Conservation (phyloP, 2,329 filamentous ascomycete species). For the Sordariomycetes sp. region DNA sequence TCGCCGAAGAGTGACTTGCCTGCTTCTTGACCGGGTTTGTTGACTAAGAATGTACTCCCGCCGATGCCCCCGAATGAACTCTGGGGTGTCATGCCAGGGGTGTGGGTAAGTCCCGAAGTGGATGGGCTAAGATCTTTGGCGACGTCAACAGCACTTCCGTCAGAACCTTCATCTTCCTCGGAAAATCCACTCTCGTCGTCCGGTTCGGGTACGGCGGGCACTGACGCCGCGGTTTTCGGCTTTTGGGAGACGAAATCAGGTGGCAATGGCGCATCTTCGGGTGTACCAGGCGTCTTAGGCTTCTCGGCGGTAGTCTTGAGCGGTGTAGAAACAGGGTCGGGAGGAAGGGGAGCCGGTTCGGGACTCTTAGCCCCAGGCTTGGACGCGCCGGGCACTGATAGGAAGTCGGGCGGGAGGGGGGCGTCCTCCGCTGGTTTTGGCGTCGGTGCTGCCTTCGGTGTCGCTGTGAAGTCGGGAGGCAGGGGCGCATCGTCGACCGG, state of each 20-base stretch:
- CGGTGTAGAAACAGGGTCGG: constrained; percentile 23
- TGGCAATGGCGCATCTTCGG: constrained; percentile 27
- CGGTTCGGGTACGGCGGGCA: constrained; percentile 24
- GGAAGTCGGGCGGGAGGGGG: constrained; percentile 21
- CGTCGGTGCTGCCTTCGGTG: constrained; percentile 13
- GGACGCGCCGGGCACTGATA: constrained; percentile 8
- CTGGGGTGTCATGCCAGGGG: constrained; percentile 30
- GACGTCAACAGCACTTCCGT: constrained; percentile 55
- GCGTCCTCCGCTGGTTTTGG: constrained; percentile 13
- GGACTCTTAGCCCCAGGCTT: constrained; percentile 11
- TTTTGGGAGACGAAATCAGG: constrained; percentile 20
- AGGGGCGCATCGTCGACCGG: constrained; percentile 14
- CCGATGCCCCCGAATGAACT: constrained; percentile 41
- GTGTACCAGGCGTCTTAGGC: constrained; percentile 12
- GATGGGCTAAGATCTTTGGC: constrained; percentile 51
- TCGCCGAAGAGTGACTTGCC: constrained; percentile 27
- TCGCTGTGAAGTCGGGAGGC: constrained; percentile 21
- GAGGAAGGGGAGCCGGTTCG: constrained; percentile 28
- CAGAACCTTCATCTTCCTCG: constrained; percentile 36
- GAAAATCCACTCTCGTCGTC: constrained; percentile 29
- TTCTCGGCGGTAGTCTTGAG: constrained; percentile 11
- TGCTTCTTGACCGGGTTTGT: constrained; percentile 29
- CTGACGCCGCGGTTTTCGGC: constrained; percentile 2
- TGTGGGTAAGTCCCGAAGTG: constrained; percentile 22
- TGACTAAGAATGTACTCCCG: constrained; percentile 3